Percentiles rank a stretch among this genome's conserved stretches.
Conservation (phyloP, 1,139 yeast genomes). For the Taphrina populina region DNA sequence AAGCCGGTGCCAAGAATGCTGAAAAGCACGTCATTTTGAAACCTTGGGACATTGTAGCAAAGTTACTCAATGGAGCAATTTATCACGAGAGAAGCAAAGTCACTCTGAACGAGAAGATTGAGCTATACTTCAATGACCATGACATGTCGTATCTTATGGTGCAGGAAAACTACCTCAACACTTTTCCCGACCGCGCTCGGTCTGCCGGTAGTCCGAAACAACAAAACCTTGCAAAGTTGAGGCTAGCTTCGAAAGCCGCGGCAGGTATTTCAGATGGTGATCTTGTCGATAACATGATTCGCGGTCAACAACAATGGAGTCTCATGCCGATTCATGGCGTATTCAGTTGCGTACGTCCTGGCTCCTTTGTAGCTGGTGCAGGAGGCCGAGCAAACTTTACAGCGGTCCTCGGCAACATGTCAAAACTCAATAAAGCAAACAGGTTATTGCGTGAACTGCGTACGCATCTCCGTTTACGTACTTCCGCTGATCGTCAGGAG, state of each 20-base stretch:
- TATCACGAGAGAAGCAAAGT: slow-evolving; percentile 56
- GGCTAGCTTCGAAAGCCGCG: slow-evolving; percentile 73
- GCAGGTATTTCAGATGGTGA: slow-evolving; percentile 82
- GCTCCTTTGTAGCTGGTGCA: slow-evolving; percentile 72
- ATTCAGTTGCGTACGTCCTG: slow-evolving; percentile 80
- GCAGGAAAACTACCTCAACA: slow-evolving; percentile 81
- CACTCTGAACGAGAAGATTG: slow-evolving; percentile 77
- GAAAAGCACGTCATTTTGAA: slow-evolving; percentile 85
- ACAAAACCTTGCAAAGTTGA: slow-evolving; percentile 52
- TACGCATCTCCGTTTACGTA: slow-evolving; percentile 76
- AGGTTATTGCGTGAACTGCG: slow-evolving; percentile 83
- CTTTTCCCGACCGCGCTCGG: slow-evolving; percentile 47
- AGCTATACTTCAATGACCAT: slow-evolving; percentile 88
- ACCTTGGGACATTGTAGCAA: slow-evolving; percentile 87
- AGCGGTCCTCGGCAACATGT: slow-evolving; percentile 86
- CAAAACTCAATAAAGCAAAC: slow-evolving; percentile 74
- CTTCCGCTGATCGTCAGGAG: slow-evolving; percentile 73
- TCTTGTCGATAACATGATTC: slow-evolving; percentile 71
- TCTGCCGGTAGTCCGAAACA: slow-evolving; percentile 28
- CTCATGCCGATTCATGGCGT: slow-evolving; percentile 89
- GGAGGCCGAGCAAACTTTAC: slow-evolving; percentile 57
- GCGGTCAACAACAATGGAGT: slow-evolving; percentile 96
- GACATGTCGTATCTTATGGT: slow-evolving; percentile 94
- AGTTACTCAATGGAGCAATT: slow-evolving; percentile 61
- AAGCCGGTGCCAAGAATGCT: slow-evolving; percentile 59